These are phyloP conservation scores for Phaeosphaeria sp. DNA, from an alignment of 2,329 filamentous ascomycete genomes.

Conservation along the genomic window DNA sequence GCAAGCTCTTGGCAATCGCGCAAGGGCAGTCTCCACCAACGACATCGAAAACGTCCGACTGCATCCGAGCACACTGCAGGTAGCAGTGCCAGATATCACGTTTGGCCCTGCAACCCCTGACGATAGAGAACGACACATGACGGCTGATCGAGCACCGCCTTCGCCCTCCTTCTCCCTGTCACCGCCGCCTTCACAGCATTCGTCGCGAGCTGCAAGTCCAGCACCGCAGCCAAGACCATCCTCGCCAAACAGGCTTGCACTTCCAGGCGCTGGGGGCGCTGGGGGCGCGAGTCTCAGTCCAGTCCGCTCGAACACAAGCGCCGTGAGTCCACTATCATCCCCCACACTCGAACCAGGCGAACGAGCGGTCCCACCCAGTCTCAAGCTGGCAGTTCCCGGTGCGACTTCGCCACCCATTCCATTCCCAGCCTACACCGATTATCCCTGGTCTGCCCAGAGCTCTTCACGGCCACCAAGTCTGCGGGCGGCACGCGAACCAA, in stretches of 20 bases:
- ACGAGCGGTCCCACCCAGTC: constrained; percentile 40
- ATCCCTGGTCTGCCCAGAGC: constrained; percentile 47
- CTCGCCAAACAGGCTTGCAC: constrained; percentile 42
- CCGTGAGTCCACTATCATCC: constrained; percentile 34
- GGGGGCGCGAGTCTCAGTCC: constrained; percentile 20
- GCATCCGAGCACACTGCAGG: constrained; percentile 47
- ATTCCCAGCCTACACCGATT: constrained; percentile 73
- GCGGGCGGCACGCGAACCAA: constrained; percentile 60
- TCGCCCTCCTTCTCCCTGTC: constrained; percentile 51
- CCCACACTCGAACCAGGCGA: constrained; percentile 31
- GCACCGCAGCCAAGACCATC: constrained; percentile 26
- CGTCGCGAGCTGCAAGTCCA: constrained; percentile 36
- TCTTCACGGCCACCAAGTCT: constrained; percentile 63
- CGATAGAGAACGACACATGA: constrained; percentile 19
- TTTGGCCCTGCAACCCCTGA: constrained; percentile 44
- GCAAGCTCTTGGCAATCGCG: constrained; percentile 35
- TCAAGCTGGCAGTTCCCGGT: constrained; percentile 52
- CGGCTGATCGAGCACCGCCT: constrained; percentile 27
- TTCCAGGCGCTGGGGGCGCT: constrained; percentile 47
- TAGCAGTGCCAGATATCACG: constrained; percentile 42
- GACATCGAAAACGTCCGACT: constrained; percentile 58
- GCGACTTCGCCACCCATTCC: constrained; percentile 61
- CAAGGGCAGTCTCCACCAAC: constrained; percentile 66
- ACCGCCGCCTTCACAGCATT: constrained; percentile 43
- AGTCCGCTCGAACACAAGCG: constrained; percentile 22